Evolutionary conservation across 345 rosid genomes (phyloP).

Genomic region (Gossypium arboreum): DNA sequence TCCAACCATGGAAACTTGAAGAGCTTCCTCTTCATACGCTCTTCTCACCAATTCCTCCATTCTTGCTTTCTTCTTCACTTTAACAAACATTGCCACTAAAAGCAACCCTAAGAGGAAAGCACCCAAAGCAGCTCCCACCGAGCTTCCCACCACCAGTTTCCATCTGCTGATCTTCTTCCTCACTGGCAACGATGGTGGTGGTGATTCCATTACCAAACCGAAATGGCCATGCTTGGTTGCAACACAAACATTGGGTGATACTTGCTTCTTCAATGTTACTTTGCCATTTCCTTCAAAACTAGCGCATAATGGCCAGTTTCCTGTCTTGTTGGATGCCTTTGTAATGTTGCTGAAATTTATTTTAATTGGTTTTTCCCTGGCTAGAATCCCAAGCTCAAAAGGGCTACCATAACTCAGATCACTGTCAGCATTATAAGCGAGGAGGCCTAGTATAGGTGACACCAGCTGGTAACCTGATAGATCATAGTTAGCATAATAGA

Average conservation of each 20-base stretch:
- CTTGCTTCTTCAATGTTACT: conserved; percentile 44
- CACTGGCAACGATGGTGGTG: conserved; percentile 15
- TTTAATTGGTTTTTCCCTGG: conserved; percentile 48
- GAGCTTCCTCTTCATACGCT: conserved; percentile 90
- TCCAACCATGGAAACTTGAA: conserved; percentile 89
- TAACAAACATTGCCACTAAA: conserved; percentile 59
- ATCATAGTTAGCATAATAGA: conserved; percentile 64
- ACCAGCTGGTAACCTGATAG: conserved; percentile 75
- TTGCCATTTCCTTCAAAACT: conserved; percentile 60
- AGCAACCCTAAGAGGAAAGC: conserved; percentile 62
- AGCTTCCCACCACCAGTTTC: conserved; percentile 75
- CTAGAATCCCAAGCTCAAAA: conserved; percentile 52
- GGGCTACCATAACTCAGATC: conserved; percentile 40
- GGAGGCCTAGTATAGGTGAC: conserved; percentile 76
- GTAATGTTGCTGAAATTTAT: conserved; percentile 50
- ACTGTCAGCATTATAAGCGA: conserved; percentile 58
- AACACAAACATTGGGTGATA: conserved; percentile 46
- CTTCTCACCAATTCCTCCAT: conserved; percentile 84
- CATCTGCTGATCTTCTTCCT: conserved; percentile 54
- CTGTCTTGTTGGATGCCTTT: conserved; percentile 23
- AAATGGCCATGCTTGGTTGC: conserved; percentile 72
- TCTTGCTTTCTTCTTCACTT: conserved; percentile 68
- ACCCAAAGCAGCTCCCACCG: conserved; percentile 66
- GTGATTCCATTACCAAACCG: conserved; percentile 49
- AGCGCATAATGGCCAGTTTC: conserved; percentile 54